Conservation (phyloP, 73 alveolate genomes). For the Tetrahymena elliotti region DNA sequence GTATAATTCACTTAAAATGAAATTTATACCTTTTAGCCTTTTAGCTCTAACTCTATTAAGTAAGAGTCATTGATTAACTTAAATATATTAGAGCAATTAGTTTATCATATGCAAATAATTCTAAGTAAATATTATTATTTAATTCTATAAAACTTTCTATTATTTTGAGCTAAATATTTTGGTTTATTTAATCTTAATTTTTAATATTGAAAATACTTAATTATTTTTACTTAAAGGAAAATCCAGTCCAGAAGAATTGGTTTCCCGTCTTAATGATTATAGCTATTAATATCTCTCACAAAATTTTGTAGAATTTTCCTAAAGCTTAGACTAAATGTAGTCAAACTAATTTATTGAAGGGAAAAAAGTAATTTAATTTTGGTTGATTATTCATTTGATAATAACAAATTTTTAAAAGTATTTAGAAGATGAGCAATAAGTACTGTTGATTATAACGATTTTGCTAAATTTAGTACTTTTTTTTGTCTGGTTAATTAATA, state of each 20-base stretch:
- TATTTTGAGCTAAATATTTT: background rate
- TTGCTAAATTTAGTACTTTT: background rate
- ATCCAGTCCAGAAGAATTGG: background rate
- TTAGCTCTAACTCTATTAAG: background rate
- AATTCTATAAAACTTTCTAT: no score
- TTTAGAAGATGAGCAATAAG: background rate
- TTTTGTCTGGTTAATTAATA: background rate
- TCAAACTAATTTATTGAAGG: background rate
- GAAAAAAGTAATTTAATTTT: background rate
- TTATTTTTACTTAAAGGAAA: no score
- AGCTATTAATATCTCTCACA: background rate
- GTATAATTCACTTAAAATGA: background rate
- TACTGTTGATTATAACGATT: background rate
- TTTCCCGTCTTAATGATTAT: background rate
- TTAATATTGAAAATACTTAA: no score
- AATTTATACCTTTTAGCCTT: background rate
- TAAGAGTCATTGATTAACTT: background rate
- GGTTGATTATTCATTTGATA: no score
- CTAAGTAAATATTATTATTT: background rate
- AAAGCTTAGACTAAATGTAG: background rate
- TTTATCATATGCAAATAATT: background rate
- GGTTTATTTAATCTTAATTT: background rate
- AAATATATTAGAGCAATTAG: background rate
- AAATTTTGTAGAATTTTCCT: background rate
- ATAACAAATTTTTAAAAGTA: background rate